These are phyloP conservation scores for Rhipidocladum racemiflorum DNA, from an alignment of 176 grass and related monocot species.

Conservation along the genomic window DNA sequence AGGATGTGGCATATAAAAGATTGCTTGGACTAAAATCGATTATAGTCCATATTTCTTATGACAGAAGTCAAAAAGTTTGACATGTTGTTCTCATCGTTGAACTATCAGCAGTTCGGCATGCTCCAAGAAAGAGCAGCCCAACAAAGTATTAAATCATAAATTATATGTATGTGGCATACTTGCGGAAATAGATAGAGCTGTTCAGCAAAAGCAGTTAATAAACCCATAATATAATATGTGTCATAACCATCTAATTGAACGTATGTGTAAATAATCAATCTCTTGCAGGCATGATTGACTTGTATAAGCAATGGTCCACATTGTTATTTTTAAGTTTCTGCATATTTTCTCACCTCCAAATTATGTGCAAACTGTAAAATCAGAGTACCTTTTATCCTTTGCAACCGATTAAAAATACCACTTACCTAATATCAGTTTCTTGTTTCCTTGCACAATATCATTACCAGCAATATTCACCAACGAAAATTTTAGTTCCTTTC, in stretches of 20 bases:
- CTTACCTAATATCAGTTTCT: slow-evolving; percentile 94
- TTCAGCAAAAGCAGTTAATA: background rate
- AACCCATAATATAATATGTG: background rate
- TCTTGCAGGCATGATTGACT: background rate
- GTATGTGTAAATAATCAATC: background rate
- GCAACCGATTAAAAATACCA: slow-evolving; percentile 17
- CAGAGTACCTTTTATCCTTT: background rate
- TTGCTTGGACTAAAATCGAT: background rate
- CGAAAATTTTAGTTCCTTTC: slow-evolving; percentile 94
- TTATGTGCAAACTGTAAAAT: background rate
- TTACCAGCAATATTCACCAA: slow-evolving; percentile 95
- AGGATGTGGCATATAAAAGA: background rate
- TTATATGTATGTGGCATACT: background rate
- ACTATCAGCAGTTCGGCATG: background rate
- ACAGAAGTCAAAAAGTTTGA: background rate
- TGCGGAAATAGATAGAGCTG: background rate
- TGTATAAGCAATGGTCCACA: background rate
- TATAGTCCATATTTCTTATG: background rate
- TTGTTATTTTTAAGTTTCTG: slow-evolving; percentile 4
- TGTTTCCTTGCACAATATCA: slow-evolving; percentile 97
- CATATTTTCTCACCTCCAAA: background rate
- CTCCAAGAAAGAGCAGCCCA: background rate
- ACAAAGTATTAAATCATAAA: background rate
- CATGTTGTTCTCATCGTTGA: background rate
- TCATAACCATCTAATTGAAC: background rate